A percentile compares a stretch with the other conserved stretches of the same genome.
Evolutionary conservation across 371 early-diverging fungal species (phyloP).

Genomic region (Lichtheimia ramosa): DNA sequence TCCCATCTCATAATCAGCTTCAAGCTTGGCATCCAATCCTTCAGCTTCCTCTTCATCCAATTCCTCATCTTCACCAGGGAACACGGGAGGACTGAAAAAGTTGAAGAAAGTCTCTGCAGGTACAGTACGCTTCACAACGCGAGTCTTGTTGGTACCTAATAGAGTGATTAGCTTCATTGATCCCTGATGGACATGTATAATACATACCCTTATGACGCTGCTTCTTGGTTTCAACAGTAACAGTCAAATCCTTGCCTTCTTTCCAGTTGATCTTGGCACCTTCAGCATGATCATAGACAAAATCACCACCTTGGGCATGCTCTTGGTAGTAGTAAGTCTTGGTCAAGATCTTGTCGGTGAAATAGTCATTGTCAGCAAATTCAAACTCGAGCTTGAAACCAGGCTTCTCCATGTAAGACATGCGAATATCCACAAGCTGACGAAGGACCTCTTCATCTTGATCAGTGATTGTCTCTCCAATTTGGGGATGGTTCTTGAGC

Average conservation of each 20-base stretch:
- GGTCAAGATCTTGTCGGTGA: conserved; percentile 80
- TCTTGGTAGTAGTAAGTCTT: conserved; percentile 92
- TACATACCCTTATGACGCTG: conserved; percentile 90
- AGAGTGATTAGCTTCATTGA: too few relatives aligned
- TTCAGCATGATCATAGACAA: conserved; percentile 89
- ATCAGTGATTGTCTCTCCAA: conserved; percentile 84
- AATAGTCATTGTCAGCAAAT: conserved; percentile 87
- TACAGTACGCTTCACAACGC: conserved; percentile 93
- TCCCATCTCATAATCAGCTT: conserved; percentile 83
- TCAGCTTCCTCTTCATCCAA: conserved; percentile 78
- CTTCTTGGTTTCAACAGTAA: conserved; percentile 93
- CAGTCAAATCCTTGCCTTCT: conserved; percentile 91
- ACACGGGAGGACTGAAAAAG: conserved; percentile 87
- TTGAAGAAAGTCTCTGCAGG: conserved; percentile 94
- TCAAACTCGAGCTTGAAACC: conserved; percentile 93
- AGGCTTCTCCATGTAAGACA: conserved; percentile 79
- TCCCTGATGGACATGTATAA: not conserved
- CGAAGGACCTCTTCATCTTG: conserved; percentile 86
- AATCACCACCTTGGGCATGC: conserved; percentile 72
- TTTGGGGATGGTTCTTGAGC: conserved; percentile 81
- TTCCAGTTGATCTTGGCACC: conserved; percentile 93
- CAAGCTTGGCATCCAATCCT: conserved; percentile 77
- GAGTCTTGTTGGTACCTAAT: conserved; percentile 90
- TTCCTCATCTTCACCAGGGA: conserved; percentile 76
- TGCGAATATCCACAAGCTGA: conserved; percentile 82